Conservation (phyloP, 352 stramenopile species). For the Phytophthora rubi region DNA sequence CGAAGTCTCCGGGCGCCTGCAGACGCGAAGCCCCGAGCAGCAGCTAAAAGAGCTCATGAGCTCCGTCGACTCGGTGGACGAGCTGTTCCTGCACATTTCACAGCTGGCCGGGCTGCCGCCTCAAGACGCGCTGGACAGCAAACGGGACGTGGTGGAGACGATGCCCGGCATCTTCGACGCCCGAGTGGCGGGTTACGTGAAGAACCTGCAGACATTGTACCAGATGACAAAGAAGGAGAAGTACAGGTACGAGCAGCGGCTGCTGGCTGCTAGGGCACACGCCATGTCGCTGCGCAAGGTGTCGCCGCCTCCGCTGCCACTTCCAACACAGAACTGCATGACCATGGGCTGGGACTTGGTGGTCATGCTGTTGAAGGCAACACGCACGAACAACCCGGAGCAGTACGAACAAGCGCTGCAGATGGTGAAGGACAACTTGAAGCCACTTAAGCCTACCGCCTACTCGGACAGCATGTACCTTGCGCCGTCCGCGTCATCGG, state of each 20-base stretch:
- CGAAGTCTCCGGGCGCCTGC: conserved; percentile 41
- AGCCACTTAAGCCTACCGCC: conserved; percentile 74
- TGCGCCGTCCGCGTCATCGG: conserved; percentile 67
- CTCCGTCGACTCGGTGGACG: conserved; percentile 77
- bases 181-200: conserved; percentile 74
- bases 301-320: conserved; percentile 67
- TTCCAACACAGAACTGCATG: conserved; percentile 87
- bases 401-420: conserved; percentile 76
- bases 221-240: conserved; percentile 87
- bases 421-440: conserved; percentile 77
- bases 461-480: conserved; percentile 89
- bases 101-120: conserved; percentile 51
- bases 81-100: conserved; percentile 85
- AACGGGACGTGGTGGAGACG: conserved; percentile 23
- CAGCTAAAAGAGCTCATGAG: conserved; percentile 79
- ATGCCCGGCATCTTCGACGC: conserved; percentile 68
- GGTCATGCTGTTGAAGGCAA: conserved; percentile 74
- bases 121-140: conserved; percentile 23
- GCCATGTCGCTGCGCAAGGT: conserved; percentile 76
- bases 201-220: conserved; percentile 74
- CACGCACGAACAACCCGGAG: conserved; percentile 60
- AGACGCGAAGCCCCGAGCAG: conserved; percentile 49
- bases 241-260: conserved; percentile 73
- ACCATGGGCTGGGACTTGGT: conserved; percentile 86
- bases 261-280: conserved; percentile 55